Base-by-base conservation (phyloP, 306 rosid genomes). In the Luffa acutangula region DNA sequence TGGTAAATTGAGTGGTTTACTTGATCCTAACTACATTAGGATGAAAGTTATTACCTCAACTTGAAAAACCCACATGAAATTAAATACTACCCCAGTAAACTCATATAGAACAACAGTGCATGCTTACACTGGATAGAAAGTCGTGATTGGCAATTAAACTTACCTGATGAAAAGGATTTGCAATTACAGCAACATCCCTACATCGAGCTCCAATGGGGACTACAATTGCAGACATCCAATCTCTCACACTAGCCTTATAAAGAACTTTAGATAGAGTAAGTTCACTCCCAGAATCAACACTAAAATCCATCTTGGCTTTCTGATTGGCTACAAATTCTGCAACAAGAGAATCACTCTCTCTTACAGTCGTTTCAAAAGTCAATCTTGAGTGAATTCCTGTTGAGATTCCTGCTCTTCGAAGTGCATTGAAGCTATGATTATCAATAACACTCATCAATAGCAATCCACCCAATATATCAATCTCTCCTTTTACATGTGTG, bases 141-240 rank as follows among this genome's bases (percentile, higher is more conserved):
- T 75, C 67, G 52, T 63, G 49, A 13, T 71, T 4, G 59, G 59
- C 36, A 66, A 71, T 46, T 51, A 41, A 67, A 18, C n/a, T 53
- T 82, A 93, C 99, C 96, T 80, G 91, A 79, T 80, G 75, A 69
- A 89, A 80, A 87, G 94, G 89, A 77, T 76, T 81, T 7, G 91
- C 82, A 80, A 88, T 39, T 71, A 81, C 36, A 37, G 89, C 94
- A 78, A 88, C 89, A 83, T 96, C 99, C 70, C 93, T 85, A 85
- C 98, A 89, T 45, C 80, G 92, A 25, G 94, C 98, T 76, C 98
- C 99, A n/a, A 93, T 49, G 1, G 98, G 97, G 43, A 88, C 83
- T 31, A 87, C 89, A 81, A 79, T 76, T 15, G 90, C 82, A 33
- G 98, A 96, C 13, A 93, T 80, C 90, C 94, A 93, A 77, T 93